phyloP scores from a whole-genome alignment of 2,329 filamentous ascomycete species.

The Lojkania enalia region DNA sequence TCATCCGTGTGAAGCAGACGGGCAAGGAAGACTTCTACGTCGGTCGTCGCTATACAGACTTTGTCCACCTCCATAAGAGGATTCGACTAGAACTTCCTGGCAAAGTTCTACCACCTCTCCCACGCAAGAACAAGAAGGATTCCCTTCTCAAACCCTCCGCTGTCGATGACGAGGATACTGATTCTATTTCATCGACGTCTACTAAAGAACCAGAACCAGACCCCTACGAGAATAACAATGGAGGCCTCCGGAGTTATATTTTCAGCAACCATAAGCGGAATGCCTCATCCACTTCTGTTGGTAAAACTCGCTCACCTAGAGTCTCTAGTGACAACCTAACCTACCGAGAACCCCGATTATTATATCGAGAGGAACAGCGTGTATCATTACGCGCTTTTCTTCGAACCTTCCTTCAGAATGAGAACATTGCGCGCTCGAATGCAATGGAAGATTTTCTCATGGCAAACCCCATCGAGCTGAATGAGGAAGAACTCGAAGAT shows the following conservation, averaged over 20 bases:
- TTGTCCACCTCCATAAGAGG: constrained; percentile 75
- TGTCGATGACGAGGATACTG: constrained; percentile 69
- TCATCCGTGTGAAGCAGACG: constrained; percentile 80
- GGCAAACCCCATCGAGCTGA: constrained; percentile 69
- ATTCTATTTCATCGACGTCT: constrained; percentile 79
- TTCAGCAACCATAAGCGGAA: constrained; percentile 48
- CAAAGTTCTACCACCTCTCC: constrained; percentile 82
- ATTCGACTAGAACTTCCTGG: constrained; percentile 85
- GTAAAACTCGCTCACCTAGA: constrained; percentile 34
- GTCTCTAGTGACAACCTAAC: constrained; percentile 36
- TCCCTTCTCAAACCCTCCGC: constrained; percentile 57
- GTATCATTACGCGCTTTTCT: constrained; percentile 90
- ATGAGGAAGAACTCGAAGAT: constrained; percentile 81
- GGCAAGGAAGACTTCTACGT: constrained; percentile 77
- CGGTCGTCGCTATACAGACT: constrained; percentile 86
- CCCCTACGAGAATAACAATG: constrained; percentile 31
- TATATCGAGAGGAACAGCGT: constrained; percentile 87
- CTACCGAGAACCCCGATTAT: constrained; percentile 53
- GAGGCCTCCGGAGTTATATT: constrained; percentile 50
- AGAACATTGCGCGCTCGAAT: constrained; percentile 78
- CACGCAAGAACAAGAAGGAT: constrained; percentile 87
- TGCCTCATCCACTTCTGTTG: constrained; percentile 45
- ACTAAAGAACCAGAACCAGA: constrained; percentile 60
- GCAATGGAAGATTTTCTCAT: constrained; percentile 85
- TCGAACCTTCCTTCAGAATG: constrained; percentile 81